phyloP scores from a whole-genome alignment of 768 basidiomycete genomes.

The Termitomyces sp. region DNA sequence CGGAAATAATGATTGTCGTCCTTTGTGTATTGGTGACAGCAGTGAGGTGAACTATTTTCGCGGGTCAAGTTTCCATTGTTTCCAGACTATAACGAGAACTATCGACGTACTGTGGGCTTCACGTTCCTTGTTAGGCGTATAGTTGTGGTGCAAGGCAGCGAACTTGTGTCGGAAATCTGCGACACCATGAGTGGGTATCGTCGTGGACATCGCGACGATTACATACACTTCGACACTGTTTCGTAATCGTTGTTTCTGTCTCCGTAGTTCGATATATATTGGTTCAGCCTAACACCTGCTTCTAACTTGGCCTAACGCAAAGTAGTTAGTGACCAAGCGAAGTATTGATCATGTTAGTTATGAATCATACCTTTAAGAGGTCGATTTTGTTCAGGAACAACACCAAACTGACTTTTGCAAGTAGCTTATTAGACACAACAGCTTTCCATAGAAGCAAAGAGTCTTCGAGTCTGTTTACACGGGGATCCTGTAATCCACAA shows the following conservation, averaged over 20 bases:
- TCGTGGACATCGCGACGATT: background rate
- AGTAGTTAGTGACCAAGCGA: background rate
- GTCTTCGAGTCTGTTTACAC: constrained; percentile 76
- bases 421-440: constrained; percentile 67
- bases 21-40: constrained; percentile 76
- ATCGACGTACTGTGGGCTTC: constrained; percentile 61
- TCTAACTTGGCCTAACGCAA: constrained; percentile 60
- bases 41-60: constrained; percentile 61
- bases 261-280: constrained; percentile 67
- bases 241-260: constrained; percentile 78
- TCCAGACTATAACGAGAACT: background rate
- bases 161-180: constrained; percentile 76
- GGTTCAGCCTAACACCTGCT: constrained; percentile 65
- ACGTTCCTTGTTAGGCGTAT: constrained; percentile 64
- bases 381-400: constrained; percentile 83
- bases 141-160: constrained; percentile 58
- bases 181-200: background rate
- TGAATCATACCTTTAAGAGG: constrained; percentile 53
- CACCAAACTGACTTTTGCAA: constrained; percentile 71
- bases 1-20: constrained; percentile 69
- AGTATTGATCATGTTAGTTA: background rate
- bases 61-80: background rate
- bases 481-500: constrained; percentile 47
- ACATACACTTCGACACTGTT: constrained; percentile 67
- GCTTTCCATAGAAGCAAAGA: constrained; percentile 71